A percentile compares a stretch with the other conserved stretches of the same genome.
These are phyloP conservation scores for Ceratocystis cacaofunesta DNA, from an alignment of 2,329 filamentous ascomycete species.

Conservation along the genomic window DNA sequence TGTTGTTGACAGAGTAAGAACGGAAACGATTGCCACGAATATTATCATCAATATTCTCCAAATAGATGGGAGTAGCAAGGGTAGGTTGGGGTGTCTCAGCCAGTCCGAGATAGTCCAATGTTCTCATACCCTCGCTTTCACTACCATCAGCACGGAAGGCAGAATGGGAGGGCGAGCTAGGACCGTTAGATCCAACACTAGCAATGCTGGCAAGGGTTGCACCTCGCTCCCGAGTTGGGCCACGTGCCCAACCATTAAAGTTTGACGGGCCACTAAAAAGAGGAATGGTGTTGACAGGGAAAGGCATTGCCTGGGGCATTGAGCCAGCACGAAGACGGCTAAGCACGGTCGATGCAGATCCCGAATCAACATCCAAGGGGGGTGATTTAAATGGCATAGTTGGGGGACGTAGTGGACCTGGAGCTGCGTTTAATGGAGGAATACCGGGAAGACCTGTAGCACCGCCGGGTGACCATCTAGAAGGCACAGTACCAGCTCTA, in stretches of 20 bases:
- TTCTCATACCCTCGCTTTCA: conserved; percentile 78
- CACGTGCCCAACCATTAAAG: conserved; percentile 67
- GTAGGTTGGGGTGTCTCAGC: conserved; percentile 84
- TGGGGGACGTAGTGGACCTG: conserved; percentile 8
- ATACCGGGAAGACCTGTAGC: conserved; percentile 38
- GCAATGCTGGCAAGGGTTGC: conserved; percentile 70
- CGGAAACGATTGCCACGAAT: conserved; percentile 77
- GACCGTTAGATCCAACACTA: conserved; percentile 81
- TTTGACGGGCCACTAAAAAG: conserved; percentile 73
- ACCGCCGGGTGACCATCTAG: conserved; percentile 70
- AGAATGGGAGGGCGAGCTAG: conserved; percentile 73
- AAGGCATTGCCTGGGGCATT: conserved; percentile 75
- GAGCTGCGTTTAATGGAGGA: conserved; percentile 10
- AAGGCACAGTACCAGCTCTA: conserved; percentile 90
- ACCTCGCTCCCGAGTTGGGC: conserved; percentile 57
- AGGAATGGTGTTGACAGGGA: conserved; percentile 35
- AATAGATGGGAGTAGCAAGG: conserved; percentile 52
- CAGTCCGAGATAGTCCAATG: conserved; percentile 86
- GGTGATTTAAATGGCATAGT: conserved; percentile 55
- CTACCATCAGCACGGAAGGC: conserved; percentile 64
- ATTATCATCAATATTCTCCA: conserved; percentile 61
- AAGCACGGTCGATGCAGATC: conserved; percentile 46
- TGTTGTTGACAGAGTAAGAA: conserved; percentile 96
- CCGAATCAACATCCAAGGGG: conserved; percentile 47
- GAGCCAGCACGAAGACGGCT: conserved; percentile 71